Evolutionary conservation across 257 asterid species (phyloP), one percentile per base, ranked within the genome.

Genomic region (Solanum pinnatisectum): DNA sequence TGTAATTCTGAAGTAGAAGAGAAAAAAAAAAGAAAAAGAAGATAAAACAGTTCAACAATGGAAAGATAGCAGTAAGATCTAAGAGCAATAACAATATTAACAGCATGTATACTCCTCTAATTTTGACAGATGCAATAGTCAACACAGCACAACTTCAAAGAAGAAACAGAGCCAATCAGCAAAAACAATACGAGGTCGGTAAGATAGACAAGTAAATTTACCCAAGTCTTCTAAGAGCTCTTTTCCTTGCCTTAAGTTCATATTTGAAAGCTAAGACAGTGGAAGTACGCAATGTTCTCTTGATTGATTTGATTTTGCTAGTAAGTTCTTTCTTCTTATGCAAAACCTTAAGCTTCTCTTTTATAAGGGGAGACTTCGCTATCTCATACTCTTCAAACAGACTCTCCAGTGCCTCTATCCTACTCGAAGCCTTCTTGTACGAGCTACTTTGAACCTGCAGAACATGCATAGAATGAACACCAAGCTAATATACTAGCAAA

Each of bases 241-340:
- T 93, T 94, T 94, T 97, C 92, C 99, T 94, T 52, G 98, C 96
- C 92, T 94, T 97, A 87, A 97, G 97, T 93, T 97, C 99, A 93
- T 96, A 99, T 91, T 94, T 97, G 93, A 97, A 97, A 82, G 99
- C 99, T 94, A 97, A 92, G 70, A 92, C 94, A 15, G 98, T 93
- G 39, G 99, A 95, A 60, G 98, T 79, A 46, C 98, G 96, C 95
- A 96, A 37, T 40, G 92, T 87, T 92, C 91, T 94, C 95, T 96
- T 97, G 59, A 97, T 91, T 67, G 96, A 94, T 91, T 93, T 96
- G 79, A 97, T 94, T 92, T 92, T 97, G 88, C 93, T 89, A 10
- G 95, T 90, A 86, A 96, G 96, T 88, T 96, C 99, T 92, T 97
- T 97, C 94, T 97, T 97, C 63, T 87, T 77, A 88, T 95, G 98